Base-by-base conservation (phyloP, 2,329 filamentous ascomycete species). In the Metarhizium sp. region DNA sequence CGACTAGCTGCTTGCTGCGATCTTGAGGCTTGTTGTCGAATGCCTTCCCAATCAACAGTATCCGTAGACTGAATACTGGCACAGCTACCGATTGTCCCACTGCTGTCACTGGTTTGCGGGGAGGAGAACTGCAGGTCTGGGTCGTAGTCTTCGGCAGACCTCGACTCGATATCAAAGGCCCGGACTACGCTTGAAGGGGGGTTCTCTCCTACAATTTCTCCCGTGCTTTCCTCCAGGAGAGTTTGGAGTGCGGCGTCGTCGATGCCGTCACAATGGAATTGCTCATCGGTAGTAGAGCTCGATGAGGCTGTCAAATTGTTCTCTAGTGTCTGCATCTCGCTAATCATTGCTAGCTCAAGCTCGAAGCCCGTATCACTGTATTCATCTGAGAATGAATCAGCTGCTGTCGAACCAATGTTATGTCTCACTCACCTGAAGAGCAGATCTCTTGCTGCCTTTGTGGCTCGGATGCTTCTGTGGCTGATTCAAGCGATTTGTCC, bases 1-100 rank as follows among this genome's bases (percentile, higher is more conserved):
- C 16, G 18, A 25, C 42, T 20, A 4, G 3, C 18, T 45, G 5
- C 42, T 6, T 45, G 16, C 42, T 20, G 16, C 6, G 18, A 25
- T 8, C 1, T 14, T 5, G 49, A 38, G 5, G 45, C 25, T 46
- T 60, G 52, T 40, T 60, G 53, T 42, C 57, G 54, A 20, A 76
- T 62, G 4, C 59, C 51, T 45, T 69, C 61, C 75, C 74, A 77
- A 56, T 76, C 73, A 14, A 75, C 62, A 3, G 72, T 71, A 13
- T 73, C 65, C 30, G 49, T 32, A 10, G 45, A 48, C 13, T 20
- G 45, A n/a, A 51, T 13, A 18, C 18, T 20, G 14, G 14, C 32
- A 13, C 7, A 51, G n/a, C 29, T 50, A 20, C 29, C n/a, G 11
- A 38, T 34, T 30, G 49, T 40, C 10, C 4, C 7, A 20, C 30